A percentile compares a stretch with the other conserved stretches of the same genome.
These are phyloP conservation scores for Aristolochia californica DNA, from an alignment of 164 flowering plant genomes.

Conservation along the genomic window DNA sequence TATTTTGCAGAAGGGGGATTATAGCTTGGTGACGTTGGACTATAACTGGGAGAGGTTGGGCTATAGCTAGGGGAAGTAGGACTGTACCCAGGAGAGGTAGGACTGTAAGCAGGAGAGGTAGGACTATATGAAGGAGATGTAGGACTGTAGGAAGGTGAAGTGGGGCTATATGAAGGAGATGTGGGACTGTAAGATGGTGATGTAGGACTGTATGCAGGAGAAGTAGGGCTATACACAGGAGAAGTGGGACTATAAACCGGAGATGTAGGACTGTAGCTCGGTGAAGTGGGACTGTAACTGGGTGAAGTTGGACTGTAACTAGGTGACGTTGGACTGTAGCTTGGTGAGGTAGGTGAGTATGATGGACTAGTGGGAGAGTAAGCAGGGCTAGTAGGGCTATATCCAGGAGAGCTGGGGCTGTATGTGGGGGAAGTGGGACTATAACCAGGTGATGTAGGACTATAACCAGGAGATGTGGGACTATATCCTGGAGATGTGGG, in stretches of 20 bases:
- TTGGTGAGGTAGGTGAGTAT: constrained; percentile 73
- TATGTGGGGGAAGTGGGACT: constrained; percentile 87
- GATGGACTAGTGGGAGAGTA: constrained; percentile 88
- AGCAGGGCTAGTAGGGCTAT: constrained; percentile 83
- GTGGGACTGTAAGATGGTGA: constrained; percentile 94
- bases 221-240: constrained; percentile 83
- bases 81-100: constrained; percentile 75
- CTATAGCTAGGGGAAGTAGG: constrained; percentile 79
- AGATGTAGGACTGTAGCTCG: constrained; percentile 78
- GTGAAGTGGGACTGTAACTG: constrained; percentile 79
- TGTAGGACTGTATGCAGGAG: constrained; percentile 88
- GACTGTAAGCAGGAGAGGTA: constrained; percentile 80
- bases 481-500: constrained; percentile 95
- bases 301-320: constrained; percentile 89
- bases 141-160: constrained; percentile 90
- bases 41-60: constrained; percentile 74
- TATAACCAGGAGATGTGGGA: constrained; percentile 85
- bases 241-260: constrained; percentile 88
- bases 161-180: constrained; percentile 86
- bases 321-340: constrained; percentile 82
- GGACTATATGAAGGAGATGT: constrained; percentile 90
- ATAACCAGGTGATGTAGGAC: constrained; percentile 85
- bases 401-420: constrained; percentile 87
- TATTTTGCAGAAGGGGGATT: constrained; percentile 63
- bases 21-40: constrained; percentile 59